A percentile compares a stretch with the other conserved stretches of the same genome.
Conservation (phyloP, 768 basidiomycete species). For the Lactarius sanguifluus region DNA sequence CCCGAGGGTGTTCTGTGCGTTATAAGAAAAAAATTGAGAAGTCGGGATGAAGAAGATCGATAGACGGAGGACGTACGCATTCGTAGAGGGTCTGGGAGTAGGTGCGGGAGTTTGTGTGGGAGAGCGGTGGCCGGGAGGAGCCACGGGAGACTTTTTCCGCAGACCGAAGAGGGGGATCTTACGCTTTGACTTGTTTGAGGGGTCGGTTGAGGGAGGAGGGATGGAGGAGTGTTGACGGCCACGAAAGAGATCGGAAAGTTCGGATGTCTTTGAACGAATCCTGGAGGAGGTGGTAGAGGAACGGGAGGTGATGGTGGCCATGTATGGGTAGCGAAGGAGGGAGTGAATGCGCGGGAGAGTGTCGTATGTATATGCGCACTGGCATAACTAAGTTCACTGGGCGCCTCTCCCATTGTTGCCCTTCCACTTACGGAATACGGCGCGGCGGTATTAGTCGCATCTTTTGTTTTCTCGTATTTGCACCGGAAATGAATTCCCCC, state of each 20-base stretch:
- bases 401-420: not conserved
- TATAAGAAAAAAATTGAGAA: not conserved
- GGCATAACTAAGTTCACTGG: not conserved
- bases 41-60: not conserved
- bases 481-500: slow-evolving; percentile 21
- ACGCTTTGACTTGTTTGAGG: slow-evolving; percentile 23
- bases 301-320: slow-evolving; percentile 22
- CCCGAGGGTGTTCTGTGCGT: not conserved
- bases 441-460: slow-evolving; percentile 13
- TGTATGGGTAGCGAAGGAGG: slow-evolving; percentile 4
- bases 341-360: not conserved
- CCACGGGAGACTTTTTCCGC: slow-evolving; percentile 24
- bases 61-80: slow-evolving; percentile 6
- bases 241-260: slow-evolving; percentile 29
- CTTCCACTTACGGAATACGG: slow-evolving; percentile 10
- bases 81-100: slow-evolving; percentile 15
- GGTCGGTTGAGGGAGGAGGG: slow-evolving; percentile 3
- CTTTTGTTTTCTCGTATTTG: slow-evolving; percentile 14
- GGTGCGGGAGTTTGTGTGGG: not conserved
- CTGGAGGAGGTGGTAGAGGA: slow-evolving; percentile 17
- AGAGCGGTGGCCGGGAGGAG: not conserved
- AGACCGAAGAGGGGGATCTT: slow-evolving; percentile 29
- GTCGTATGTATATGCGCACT: slow-evolving; percentile 22
- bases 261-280: slow-evolving; percentile 28
- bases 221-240: slow-evolving; percentile 17